Evolutionary conservation across 352 stramenopile genomes (phyloP), one percentile per base, ranked within the genome.

Genomic region (Sclerospora graminicola): DNA sequence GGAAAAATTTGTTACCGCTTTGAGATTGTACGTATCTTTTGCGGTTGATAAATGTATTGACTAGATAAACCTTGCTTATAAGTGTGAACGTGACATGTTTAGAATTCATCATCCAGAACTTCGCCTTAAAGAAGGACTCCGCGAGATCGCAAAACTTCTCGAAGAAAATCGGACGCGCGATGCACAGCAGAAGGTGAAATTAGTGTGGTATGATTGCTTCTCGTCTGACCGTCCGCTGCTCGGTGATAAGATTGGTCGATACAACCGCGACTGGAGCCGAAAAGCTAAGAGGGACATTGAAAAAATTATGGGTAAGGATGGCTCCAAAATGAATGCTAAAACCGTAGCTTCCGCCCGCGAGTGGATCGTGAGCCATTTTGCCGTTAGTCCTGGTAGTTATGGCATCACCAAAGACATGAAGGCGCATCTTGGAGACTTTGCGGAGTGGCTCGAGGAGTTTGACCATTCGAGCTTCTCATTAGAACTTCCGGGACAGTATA

Each of bases 341-440:
- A 71, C 51, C 1, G 63, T 91, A 0, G 50, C 63, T 11, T 48
- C 67, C 10, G 74, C 76, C 6, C 54, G 73, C 11, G 72, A 84
- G 24, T 91, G 79, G 79, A 74, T 89, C 26, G 54, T 48, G 10
- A 84, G 74, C 26, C 67, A 75, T 31, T 91, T 91, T 45, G 62
- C 58, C 8, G 79, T 89, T n/a, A 58, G 65, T 1, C 74, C 79
- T 5, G 79, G 79, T 2, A 81, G 62, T 36, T 70, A 73, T 21
- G 76, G 76, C 4, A 89, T 91, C 21, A 78, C 71, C 1, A 83
- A 80, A 19, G 74, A 91, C 33, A 89, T 88, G 78, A 87, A 88
- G 32, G 69, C 60, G 9, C 66, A 79, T n/a, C 52, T 94, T 9
- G 59, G 60, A 6, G 74, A 90, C 41, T 92, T 94, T 68, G 74